A percentile compares a stretch with the other conserved stretches of the same genome.
phyloP scores from a whole-genome alignment of 2,329 filamentous ascomycete genomes.

The Paraphaeosphaeria sporulosa region DNA sequence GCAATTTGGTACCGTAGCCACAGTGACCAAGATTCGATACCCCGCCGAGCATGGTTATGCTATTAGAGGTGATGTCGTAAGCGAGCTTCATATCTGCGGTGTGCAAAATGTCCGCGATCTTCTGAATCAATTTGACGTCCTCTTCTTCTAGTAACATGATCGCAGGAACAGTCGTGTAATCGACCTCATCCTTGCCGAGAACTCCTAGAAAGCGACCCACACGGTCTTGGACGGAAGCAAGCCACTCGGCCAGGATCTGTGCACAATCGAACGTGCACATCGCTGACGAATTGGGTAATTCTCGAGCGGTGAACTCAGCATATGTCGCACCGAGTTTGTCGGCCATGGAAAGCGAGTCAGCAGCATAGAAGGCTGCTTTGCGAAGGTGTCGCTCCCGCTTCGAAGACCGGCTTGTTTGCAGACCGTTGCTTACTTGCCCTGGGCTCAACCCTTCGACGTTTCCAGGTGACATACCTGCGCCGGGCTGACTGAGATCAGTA shows the following conservation, averaged over 20 bases:
- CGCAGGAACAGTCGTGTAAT: slow-evolving; percentile 80
- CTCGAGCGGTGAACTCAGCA: slow-evolving; percentile 81
- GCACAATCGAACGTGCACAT: slow-evolving; percentile 94
- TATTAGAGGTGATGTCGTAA: slow-evolving; percentile 57
- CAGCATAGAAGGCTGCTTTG: slow-evolving; percentile 94
- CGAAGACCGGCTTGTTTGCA: slow-evolving; percentile 60
- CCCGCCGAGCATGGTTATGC: slow-evolving; percentile 59
- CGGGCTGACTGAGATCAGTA: slow-evolving; percentile 16
- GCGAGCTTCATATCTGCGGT: slow-evolving; percentile 83
- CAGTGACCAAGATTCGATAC: slow-evolving; percentile 65
- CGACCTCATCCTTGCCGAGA: slow-evolving; percentile 81
- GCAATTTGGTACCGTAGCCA: slow-evolving; percentile 84
- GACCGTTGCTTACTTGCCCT: slow-evolving; percentile 40
- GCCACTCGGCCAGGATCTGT: slow-evolving; percentile 93
- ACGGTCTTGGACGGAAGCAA: slow-evolving; percentile 89
- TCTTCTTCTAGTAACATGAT: slow-evolving; percentile 93
- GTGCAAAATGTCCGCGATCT: slow-evolving; percentile 79
- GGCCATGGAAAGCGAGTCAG: slow-evolving; percentile 87
- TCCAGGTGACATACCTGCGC: slow-evolving; percentile 32
- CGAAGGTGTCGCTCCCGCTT: slow-evolving; percentile 86
- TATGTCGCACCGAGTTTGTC: slow-evolving; percentile 87
- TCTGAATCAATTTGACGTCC: slow-evolving; percentile 83
- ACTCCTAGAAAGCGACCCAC: slow-evolving; percentile 90
- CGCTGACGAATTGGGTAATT: slow-evolving; percentile 87
- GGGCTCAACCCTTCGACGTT: slow-evolving; percentile 40